phyloP scores from a whole-genome alignment of 208 protist genomes.

The Acanthamoeba polyphaga region DNA sequence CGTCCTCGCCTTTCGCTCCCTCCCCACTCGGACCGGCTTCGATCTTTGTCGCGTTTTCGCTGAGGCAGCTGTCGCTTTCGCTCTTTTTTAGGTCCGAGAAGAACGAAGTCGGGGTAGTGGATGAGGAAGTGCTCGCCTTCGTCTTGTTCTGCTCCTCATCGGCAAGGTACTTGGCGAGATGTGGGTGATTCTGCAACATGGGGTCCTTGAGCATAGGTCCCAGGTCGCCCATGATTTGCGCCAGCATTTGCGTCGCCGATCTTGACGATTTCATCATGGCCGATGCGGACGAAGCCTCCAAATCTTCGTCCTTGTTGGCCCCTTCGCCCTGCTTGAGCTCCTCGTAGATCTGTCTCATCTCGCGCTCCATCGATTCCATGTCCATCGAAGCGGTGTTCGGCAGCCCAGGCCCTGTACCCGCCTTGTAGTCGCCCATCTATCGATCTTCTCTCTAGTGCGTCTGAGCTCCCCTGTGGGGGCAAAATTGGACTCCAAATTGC shows the following conservation, averaged over 20 bases:
- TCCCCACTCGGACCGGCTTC: not conserved
- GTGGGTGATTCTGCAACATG: conserved; percentile 12
- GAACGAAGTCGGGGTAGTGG: not conserved
- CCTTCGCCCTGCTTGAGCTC: not conserved
- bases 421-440: not conserved
- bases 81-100: not conserved
- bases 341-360: conserved; percentile 38
- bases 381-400: not conserved
- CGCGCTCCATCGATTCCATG: conserved; percentile 15
- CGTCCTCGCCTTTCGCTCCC: not conserved
- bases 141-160: not conserved
- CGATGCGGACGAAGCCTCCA: not conserved
- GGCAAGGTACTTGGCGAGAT: conserved; percentile 31
- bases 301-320: not conserved
- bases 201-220: conserved; percentile 34
- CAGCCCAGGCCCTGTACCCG: not conserved
- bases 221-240: conserved; percentile 30
- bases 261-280: not conserved
- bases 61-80: not conserved
- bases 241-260: conserved; percentile 26
- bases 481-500: too few species aligned
- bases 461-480: too few species aligned
- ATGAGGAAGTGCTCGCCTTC: not conserved
- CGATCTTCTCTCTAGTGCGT: too few species aligned
- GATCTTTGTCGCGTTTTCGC: not conserved